These are phyloP conservation scores for Ophiorrhiza pumila DNA, from an alignment of 257 asterid species.

Conservation along the genomic window DNA sequence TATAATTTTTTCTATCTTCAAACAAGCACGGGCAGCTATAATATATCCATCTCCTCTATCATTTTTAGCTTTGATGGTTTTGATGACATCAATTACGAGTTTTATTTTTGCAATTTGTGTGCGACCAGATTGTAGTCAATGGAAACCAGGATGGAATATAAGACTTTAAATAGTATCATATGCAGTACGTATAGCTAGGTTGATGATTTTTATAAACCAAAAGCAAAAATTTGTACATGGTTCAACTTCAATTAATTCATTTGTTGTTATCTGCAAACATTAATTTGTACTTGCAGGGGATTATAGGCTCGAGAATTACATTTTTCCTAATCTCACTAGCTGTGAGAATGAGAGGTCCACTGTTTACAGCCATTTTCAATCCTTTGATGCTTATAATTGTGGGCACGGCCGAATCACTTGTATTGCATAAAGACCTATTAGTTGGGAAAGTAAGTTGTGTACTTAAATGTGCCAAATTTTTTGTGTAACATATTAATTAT, in stretches of 20 bases:
- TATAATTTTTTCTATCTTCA: too few relatives aligned
- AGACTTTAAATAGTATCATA: neutral
- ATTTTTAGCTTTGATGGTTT: neutral
- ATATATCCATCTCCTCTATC: neutral
- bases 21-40: neutral
- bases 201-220: neutral
- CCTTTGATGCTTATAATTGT: constrained; percentile 31
- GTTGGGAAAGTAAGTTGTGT: constrained; percentile 29
- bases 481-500: too few relatives aligned
- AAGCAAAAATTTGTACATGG: too few relatives aligned
- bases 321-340: constrained; percentile 2
- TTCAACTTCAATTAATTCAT: too few relatives aligned
- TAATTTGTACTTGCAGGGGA: neutral
- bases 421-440: constrained; percentile 26
- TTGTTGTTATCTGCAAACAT: too few relatives aligned
- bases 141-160: neutral
- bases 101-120: neutral
- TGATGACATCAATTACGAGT: neutral
- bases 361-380: constrained; percentile 33
- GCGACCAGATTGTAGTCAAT: neutral
- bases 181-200: neutral
- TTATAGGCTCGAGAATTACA: constrained; percentile 5
- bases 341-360: constrained; percentile 35
- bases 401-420: constrained; percentile 22
- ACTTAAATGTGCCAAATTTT: too few relatives aligned